Conservation (phyloP, 768 basidiomycete species). For the Sutorius australiensis region DNA sequence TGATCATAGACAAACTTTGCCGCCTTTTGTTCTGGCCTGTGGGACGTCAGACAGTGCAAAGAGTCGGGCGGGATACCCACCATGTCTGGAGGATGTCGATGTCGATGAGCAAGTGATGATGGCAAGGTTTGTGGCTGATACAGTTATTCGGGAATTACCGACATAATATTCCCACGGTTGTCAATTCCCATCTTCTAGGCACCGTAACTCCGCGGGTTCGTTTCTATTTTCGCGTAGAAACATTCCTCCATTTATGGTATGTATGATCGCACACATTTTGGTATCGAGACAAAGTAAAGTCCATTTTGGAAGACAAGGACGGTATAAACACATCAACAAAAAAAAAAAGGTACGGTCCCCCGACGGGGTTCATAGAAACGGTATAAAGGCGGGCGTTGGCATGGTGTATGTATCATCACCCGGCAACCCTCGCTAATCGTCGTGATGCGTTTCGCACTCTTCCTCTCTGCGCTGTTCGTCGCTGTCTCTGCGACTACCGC, state of each 20-base stretch:
- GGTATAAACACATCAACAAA: neutral
- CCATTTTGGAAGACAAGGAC: neutral
- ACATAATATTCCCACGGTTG: neutral
- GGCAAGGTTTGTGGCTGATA: slow-evolving; percentile 62
- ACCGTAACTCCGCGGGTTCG: neutral
- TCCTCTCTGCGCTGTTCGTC: slow-evolving; percentile 12
- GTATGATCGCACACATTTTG: too few species aligned
- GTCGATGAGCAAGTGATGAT: slow-evolving; percentile 41
- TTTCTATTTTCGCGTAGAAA: neutral
- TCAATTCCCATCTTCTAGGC: neutral
- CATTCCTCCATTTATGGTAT: neutral
- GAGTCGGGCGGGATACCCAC: slow-evolving; percentile 35
- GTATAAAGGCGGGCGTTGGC: neutral
- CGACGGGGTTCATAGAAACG: neutral
- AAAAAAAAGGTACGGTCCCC: neutral
- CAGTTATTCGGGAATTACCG: slow-evolving; percentile 39
- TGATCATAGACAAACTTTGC: slow-evolving; percentile 27
- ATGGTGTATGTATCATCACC: too few species aligned
- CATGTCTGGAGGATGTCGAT: slow-evolving; percentile 67
- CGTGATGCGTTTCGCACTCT: slow-evolving; percentile 18
- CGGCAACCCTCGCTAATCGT: neutral
- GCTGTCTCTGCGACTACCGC: slow-evolving; percentile 16
- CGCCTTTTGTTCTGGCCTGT: slow-evolving; percentile 41
- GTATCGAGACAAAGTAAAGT: neutral
- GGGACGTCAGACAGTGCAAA: slow-evolving; percentile 9